Evolutionary conservation across 1,284 basidiomycete species (phyloP).

Genomic region (Marasmius fiardii): DNA sequence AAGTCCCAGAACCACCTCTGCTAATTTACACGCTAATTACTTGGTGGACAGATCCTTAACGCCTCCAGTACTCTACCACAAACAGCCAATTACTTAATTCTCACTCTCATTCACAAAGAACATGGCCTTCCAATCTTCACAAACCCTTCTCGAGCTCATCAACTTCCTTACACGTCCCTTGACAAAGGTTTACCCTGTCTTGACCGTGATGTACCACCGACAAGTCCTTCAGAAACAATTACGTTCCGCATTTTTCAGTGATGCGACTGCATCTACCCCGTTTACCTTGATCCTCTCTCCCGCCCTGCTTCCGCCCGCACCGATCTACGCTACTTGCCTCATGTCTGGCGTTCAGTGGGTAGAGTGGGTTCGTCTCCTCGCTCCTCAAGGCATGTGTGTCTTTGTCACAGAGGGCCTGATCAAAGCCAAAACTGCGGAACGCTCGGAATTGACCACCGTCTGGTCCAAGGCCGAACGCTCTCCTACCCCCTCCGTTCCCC

Average conservation of each 20-base stretch:
- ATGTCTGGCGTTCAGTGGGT: conserved; percentile 8
- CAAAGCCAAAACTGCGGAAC: conserved; percentile 4
- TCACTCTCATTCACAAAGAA: neutral
- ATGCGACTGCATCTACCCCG: neutral
- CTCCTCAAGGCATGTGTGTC: conserved; percentile 4
- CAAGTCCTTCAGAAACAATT: neutral
- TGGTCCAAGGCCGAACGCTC: conserved; percentile 2
- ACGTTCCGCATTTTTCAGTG: neutral
- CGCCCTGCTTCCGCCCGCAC: conserved; percentile 6
- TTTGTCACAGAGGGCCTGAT: conserved; percentile 10
- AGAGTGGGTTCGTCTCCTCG: conserved; percentile 8
- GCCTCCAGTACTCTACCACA: neutral
- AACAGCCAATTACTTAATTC: neutral
- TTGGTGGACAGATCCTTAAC: neutral
- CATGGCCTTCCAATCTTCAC: neutral
- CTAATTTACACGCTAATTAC: neutral
- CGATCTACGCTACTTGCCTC: conserved; percentile 11
- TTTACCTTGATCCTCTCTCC: conserved; percentile 7
- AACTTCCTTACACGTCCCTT: conserved; percentile 13
- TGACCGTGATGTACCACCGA: neutral
- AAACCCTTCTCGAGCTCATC: conserved; percentile 10
- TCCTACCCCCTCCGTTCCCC: neutral
- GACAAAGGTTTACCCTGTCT: neutral
- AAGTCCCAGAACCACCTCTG: neutral
- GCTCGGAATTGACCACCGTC: conserved; percentile 2